Base-by-base conservation (phyloP, 1,284 basidiomycete genomes). In the Leccinum griseonigrum region DNA sequence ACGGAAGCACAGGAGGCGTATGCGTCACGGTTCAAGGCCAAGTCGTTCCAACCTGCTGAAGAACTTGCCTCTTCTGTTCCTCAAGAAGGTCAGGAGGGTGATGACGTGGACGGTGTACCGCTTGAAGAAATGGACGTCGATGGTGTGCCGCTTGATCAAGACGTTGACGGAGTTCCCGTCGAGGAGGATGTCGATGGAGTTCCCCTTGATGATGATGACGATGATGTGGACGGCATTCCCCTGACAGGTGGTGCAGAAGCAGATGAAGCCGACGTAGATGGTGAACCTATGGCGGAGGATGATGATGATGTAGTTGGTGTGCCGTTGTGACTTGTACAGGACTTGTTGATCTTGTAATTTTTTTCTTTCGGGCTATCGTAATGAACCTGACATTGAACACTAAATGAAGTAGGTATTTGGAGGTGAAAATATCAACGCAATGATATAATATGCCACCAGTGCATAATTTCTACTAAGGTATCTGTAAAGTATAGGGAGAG, bases 21-120 rank as follows among this genome's bases (percentile, higher is more conserved):
- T 58, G 72, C 81, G 13, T 85, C 85, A 34, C 85, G 85, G 60
- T 95, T 95, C 82, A 95, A 93, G 74, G 79, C 85, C 7, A 90
- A 85, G 69, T 82, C 87, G 13, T 93, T 93, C 78, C 86, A 88
- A 67, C 85, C 87, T 4, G 91, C 92, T 0, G 78, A 77, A 28
- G 81, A 78, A 32, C 69, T 71, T 18, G 63, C 65, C 26, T 66
- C 69, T 40, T 68, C 71, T 53, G 66, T 69, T 57, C 59, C 76
- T 43, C 72, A 76, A 59, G 74, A 72, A n/a, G 68, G 68, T 7
- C 78, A 75, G 10, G 81, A 76, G 54, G 71, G 71, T 31, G 77
- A 76, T 34, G 76, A 77, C 38, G 66, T 76, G 22, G 76, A 72
- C 71, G 81, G 78, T 31, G 61, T 66, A 43, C 76, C 75, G 4